These are phyloP conservation scores for Pyrenula aspistea DNA, from an alignment of 495 filamentous ascomycete genomes.

Conservation along the genomic window DNA sequence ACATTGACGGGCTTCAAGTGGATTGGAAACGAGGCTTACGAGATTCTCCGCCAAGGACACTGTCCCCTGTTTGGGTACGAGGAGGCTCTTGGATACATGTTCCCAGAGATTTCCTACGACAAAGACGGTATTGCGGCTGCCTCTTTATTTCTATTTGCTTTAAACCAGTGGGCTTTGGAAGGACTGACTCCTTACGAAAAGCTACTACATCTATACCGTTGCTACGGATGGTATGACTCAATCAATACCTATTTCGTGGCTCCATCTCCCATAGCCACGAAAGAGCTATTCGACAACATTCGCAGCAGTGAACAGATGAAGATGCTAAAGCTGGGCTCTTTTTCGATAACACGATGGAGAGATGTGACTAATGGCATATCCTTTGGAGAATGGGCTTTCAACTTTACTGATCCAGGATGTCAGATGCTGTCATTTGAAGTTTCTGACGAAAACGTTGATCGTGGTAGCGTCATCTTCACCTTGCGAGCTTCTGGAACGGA, in stretches of 20 bases:
- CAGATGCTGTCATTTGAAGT: slow-evolving; percentile 68
- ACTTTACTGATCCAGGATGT: slow-evolving; percentile 41
- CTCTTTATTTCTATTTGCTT: slow-evolving; percentile 48
- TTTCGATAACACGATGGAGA: slow-evolving; percentile 49
- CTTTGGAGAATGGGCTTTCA: slow-evolving; percentile 37
- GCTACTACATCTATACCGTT: slow-evolving; percentile 47
- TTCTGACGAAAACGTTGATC: slow-evolving; percentile 18
- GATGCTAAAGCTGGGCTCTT: slow-evolving; percentile 30
- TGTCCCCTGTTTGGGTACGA: slow-evolving; percentile 52
- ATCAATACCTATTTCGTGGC: slow-evolving; percentile 60
- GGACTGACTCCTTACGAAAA: slow-evolving; percentile 46
- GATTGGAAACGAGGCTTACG: slow-evolving; percentile 42
- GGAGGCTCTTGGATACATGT: slow-evolving; percentile 70
- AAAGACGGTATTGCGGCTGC: slow-evolving; percentile 63
- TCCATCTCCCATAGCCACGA: slow-evolving; percentile 37
- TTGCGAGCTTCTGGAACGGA: slow-evolving; percentile 60
- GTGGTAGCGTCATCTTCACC: slow-evolving; percentile 41
- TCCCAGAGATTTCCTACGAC: slow-evolving; percentile 50
- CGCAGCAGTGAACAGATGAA: slow-evolving; percentile 31
- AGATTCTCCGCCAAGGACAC: slow-evolving; percentile 32
- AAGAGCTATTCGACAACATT: slow-evolving; percentile 42
- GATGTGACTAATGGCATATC: slow-evolving; percentile 59
- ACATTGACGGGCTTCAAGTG: slow-evolving; percentile 70
- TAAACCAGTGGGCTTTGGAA: slow-evolving; percentile 36
- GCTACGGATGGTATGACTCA: slow-evolving; percentile 54